phyloP scores from a whole-genome alignment of 345 rosid genomes.

The Eucalyptus victrix region DNA sequence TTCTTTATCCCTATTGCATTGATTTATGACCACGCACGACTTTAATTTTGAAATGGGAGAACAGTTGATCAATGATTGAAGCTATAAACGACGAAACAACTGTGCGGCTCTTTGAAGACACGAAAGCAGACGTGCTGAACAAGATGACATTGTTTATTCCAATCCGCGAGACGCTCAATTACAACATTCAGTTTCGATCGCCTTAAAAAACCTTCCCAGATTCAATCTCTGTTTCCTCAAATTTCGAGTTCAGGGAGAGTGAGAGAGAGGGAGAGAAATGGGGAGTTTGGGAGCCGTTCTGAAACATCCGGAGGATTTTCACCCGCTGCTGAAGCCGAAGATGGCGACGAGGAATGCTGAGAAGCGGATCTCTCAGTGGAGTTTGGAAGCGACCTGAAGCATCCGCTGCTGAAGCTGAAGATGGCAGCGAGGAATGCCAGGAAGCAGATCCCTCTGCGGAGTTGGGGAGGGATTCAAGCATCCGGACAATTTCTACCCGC shows the following conservation, averaged over 20 bases:
- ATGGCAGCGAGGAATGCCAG: too few species aligned
- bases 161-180: neutral
- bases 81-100: too few species aligned
- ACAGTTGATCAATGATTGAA: too few species aligned
- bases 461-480: conserved; percentile 44
- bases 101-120: neutral
- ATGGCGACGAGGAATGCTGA: neutral
- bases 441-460: conserved; percentile 30
- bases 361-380: conserved; percentile 48
- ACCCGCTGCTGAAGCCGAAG: too few species aligned
- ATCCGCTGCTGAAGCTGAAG: too few species aligned
- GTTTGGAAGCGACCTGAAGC: too few species aligned
- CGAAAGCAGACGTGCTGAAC: neutral
- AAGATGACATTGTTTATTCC: neutral
- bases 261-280: too few species aligned
- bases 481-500: conserved; percentile 70
- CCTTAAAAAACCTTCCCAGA: neutral
- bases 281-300: too few species aligned
- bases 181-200: neutral
- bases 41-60: too few species aligned
- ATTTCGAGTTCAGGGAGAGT: neutral
- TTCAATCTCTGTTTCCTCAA: neutral
- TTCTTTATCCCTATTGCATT: too few species aligned
- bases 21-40: too few species aligned
- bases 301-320: too few species aligned